A percentile compares a stretch with the other conserved stretches of the same genome.
These are phyloP conservation scores for Catharanthus roseus DNA, from an alignment of 257 asterid species.

Conservation along the genomic window DNA sequence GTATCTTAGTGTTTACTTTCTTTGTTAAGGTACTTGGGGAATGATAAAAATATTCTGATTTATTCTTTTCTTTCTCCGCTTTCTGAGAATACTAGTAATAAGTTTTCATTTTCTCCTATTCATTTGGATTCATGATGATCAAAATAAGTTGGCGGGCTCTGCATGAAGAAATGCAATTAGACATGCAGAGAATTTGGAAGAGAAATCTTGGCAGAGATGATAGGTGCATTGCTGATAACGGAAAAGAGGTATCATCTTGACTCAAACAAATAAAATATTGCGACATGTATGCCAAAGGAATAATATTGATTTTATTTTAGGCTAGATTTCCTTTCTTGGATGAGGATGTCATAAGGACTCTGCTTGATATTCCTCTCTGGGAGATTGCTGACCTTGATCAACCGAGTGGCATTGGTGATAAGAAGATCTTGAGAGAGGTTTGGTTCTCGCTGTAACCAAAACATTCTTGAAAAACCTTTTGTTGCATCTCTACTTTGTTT, in stretches of 20 bases:
- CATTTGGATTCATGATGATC: conserved; percentile 5
- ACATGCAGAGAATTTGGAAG: conserved; percentile 98
- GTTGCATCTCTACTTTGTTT: neutral
- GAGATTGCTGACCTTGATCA: conserved; percentile 83
- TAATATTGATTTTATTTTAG: conserved; percentile 25
- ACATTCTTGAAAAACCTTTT: neutral
- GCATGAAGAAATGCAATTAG: conserved; percentile 86
- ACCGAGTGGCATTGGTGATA: conserved; percentile 88
- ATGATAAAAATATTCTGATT: neutral
- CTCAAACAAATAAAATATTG: conserved; percentile 6
- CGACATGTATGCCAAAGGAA: conserved; percentile 11
- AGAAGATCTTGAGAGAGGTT: conserved; percentile 88
- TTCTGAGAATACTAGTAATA: neutral
- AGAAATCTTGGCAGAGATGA: conserved; percentile 98
- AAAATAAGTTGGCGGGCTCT: conserved; percentile 74
- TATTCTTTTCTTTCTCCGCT: neutral
- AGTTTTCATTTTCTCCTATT: conserved; percentile 8
- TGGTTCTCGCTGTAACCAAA: neutral
- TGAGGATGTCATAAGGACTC: conserved; percentile 72
- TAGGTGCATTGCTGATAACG: conserved; percentile 84
- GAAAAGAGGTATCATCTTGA: conserved; percentile 63
- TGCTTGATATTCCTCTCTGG: conserved; percentile 89
- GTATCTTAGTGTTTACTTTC: neutral
- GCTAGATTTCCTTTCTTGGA: conserved; percentile 95
- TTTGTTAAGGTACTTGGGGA: neutral